Evolutionary conservation across 306 rosid genomes (phyloP).

Genomic region (Inga leiocalycina): DNA sequence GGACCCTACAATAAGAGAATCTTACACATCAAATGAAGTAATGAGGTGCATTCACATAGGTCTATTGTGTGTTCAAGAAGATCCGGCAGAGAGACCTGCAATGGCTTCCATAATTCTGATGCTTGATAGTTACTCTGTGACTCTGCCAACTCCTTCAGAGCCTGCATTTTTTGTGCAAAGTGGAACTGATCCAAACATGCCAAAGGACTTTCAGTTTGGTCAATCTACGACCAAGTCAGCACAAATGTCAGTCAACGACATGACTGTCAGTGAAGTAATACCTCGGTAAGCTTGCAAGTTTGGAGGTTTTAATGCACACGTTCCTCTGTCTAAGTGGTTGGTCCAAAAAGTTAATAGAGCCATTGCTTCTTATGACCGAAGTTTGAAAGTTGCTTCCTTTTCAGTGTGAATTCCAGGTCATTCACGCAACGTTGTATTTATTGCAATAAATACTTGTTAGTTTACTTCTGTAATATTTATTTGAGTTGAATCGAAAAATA

Average conservation of each 20-base stretch:
- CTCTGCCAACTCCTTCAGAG: too few relatives aligned
- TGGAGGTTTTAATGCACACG: neutral
- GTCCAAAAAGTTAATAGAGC: neutral
- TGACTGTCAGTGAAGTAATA: conserved; percentile 24
- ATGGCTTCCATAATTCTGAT: too few relatives aligned
- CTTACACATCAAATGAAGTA: too few relatives aligned
- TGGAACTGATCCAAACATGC: conserved; percentile 7
- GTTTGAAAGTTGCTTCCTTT: neutral
- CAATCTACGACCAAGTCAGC: conserved; percentile 18
- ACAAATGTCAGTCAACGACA: too few relatives aligned
- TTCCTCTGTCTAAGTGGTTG: neutral
- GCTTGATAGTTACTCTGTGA: too few relatives aligned
- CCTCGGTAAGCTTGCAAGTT: conserved; percentile 28
- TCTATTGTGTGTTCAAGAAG: too few relatives aligned
- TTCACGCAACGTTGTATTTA: conserved; percentile 11
- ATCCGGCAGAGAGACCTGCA: too few relatives aligned
- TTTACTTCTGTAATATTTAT: neutral
- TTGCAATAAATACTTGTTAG: neutral
- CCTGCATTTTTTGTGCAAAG: neutral
- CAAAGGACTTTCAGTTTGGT: neutral
- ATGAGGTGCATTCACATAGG: too few relatives aligned
- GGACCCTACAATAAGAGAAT: too few relatives aligned
- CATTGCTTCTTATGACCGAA: neutral
- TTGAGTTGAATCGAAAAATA: neutral
- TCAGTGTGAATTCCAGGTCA: neutral